A percentile compares a stretch with the other conserved stretches of the same genome.
Conservation (phyloP, 108 stramenopile genomes). For the Parmales sp. region DNA sequence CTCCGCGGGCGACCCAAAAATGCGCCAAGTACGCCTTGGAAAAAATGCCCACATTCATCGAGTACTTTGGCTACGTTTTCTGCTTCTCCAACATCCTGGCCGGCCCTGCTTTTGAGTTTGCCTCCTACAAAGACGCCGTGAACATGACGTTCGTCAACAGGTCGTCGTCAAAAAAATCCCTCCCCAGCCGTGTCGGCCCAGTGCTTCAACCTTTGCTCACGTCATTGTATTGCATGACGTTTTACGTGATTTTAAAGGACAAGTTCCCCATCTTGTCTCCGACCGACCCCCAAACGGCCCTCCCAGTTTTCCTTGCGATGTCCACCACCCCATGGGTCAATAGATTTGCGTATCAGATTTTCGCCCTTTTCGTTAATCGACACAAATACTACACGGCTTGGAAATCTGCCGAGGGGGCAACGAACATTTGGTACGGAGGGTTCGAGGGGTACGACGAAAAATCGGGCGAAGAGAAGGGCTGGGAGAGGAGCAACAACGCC, state of each 20-base stretch:
- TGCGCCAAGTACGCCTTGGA: slow-evolving; percentile 11
- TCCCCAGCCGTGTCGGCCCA: background rate
- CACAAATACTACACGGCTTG: slow-evolving; percentile 24
- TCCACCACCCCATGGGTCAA: background rate
- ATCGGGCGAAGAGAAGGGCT: background rate
- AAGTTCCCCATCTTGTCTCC: background rate
- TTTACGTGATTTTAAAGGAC: background rate
- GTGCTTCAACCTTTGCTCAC: background rate
- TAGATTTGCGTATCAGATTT: background rate
- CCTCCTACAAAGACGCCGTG: background rate
- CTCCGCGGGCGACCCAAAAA: background rate
- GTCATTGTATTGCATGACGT: background rate
- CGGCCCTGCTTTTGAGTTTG: slow-evolving; percentile 22
- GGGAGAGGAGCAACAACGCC: slow-evolving; percentile 4
- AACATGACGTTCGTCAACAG: background rate
- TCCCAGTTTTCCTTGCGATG: too few species aligned
- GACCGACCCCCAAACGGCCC: background rate
- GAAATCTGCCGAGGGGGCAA: slow-evolving; percentile 20
- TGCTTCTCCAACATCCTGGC: slow-evolving; percentile 25
- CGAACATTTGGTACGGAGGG: slow-evolving; percentile 16
- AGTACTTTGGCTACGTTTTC: slow-evolving; percentile 26
- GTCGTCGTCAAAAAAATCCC: background rate
- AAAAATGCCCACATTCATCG: background rate
- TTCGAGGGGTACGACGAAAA: slow-evolving; percentile 14
- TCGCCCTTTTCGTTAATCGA: slow-evolving; percentile 5